Conservation (phyloP, 768 basidiomycete genomes). For the Russula sp. region DNA sequence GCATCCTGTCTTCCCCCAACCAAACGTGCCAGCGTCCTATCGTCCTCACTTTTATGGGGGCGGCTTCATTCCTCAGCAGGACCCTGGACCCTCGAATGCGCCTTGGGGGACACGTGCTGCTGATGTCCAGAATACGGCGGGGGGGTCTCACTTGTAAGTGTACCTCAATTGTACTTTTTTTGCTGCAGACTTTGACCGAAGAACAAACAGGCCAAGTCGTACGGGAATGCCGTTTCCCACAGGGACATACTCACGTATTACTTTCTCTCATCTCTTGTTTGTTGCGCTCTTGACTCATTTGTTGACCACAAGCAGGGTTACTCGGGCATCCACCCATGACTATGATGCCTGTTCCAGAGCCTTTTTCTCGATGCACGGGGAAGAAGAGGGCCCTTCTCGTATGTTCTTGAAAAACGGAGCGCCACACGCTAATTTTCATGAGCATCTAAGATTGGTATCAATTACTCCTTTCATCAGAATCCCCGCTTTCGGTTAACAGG, state of each 20-base stretch:
- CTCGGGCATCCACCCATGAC: not conserved
- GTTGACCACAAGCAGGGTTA: not conserved
- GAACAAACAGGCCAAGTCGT: not conserved
- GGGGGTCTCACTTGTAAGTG: not conserved
- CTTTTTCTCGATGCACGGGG: not conserved
- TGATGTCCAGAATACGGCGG: not conserved
- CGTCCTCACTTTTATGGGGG: no score
- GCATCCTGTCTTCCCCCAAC: not conserved
- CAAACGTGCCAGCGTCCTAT: not conserved
- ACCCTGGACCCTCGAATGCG: not conserved
- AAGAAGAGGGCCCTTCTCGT: not conserved
- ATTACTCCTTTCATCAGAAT: not conserved
- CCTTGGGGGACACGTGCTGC: not conserved
- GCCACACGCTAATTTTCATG: not conserved
- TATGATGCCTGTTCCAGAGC: not conserved
- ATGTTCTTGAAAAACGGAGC: not conserved
- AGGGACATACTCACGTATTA: not conserved
- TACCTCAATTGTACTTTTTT: not conserved
- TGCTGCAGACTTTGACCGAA: not conserved
- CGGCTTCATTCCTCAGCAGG: not conserved
- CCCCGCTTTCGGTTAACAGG: not conserved
- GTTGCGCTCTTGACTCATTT: not conserved
- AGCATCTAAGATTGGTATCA: not conserved
- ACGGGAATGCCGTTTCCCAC: not conserved
- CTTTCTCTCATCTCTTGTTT: not conserved